Conservation (phyloP, 495 filamentous ascomycete species). For the Neurospora intermedia region DNA sequence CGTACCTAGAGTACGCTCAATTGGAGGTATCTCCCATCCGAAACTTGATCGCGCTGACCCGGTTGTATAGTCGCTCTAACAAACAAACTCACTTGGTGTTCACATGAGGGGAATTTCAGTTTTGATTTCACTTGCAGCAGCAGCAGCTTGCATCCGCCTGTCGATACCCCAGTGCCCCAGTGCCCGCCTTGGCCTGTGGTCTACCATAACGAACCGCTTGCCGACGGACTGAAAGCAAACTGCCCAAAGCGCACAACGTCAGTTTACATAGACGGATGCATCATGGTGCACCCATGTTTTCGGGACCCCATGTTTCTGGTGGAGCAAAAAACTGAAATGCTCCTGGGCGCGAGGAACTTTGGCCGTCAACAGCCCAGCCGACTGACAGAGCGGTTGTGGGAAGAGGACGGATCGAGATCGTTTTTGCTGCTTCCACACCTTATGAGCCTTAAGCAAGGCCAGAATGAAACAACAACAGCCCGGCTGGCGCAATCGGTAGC, state of each 20-base stretch:
- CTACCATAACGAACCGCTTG: background rate
- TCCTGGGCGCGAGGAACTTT: background rate
- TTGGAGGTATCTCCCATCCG: too few species aligned
- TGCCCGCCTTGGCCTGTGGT: background rate
- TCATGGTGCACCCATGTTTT: background rate
- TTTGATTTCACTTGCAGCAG: background rate
- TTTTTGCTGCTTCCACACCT: background rate
- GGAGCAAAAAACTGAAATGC: background rate
- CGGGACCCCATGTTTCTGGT: background rate
- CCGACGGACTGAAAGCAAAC: background rate
- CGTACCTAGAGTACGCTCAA: too few species aligned
- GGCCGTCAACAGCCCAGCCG: background rate
- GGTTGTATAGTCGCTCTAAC: too few species aligned
- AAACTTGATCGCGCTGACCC: too few species aligned
- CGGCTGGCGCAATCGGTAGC: background rate
- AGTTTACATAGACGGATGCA: background rate
- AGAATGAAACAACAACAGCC: background rate
- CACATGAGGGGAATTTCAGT: background rate
- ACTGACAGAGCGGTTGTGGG: background rate
- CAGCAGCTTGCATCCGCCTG: background rate
- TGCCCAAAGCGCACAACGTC: background rate
- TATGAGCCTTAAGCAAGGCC: background rate
- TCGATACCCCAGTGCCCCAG: background rate
- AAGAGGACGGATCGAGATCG: background rate
- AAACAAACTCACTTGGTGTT: background rate